Evolutionary conservation across 116 monocot genomes (phyloP).

Genomic region (Thalassia testudinum): DNA sequence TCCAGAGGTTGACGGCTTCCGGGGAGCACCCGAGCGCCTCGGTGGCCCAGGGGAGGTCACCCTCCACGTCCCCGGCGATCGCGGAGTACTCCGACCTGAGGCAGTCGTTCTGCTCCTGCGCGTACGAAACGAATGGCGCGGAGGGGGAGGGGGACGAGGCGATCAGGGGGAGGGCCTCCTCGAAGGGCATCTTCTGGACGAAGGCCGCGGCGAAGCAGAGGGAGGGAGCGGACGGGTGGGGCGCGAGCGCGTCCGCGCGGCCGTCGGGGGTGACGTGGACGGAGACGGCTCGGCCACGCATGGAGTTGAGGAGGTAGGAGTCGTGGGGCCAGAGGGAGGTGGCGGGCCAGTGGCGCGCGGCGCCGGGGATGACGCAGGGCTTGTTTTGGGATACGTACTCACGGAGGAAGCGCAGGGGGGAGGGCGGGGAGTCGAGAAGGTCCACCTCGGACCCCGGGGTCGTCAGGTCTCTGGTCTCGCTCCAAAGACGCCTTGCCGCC

Average conservation of each 20-base stretch:
- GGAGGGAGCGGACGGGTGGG: constrained; percentile 6
- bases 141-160: constrained; percentile 7
- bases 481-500: constrained; percentile 29
- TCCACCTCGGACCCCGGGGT: constrained; percentile 25
- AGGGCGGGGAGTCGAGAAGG: constrained; percentile 37
- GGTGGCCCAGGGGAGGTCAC: constrained; percentile 62
- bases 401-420: constrained; percentile 53
- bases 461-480: constrained; percentile 52
- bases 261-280: constrained; percentile 83
- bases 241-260: constrained; percentile 64
- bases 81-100: constrained; percentile 53
- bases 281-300: constrained; percentile 35
- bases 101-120: constrained; percentile 93
- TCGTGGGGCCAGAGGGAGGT: constrained; percentile 41
- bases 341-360: constrained; percentile 51
- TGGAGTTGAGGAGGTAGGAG: constrained; percentile 39
- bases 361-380: constrained; percentile 55
- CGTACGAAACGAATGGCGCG: constrained; percentile 40
- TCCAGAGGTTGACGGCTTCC: constrained; percentile 91
- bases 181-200: constrained; percentile 25
- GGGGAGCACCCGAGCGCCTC: constrained; percentile 61
- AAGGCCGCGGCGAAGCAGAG: constrained; percentile 52
- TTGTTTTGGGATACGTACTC: constrained; percentile 59
- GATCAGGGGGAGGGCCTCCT: constrained; percentile 39
- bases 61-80: constrained; percentile 50